These are phyloP conservation scores for Botryotinia convoluta DNA, from an alignment of 2,329 filamentous ascomycete genomes.

Conservation along the genomic window DNA sequence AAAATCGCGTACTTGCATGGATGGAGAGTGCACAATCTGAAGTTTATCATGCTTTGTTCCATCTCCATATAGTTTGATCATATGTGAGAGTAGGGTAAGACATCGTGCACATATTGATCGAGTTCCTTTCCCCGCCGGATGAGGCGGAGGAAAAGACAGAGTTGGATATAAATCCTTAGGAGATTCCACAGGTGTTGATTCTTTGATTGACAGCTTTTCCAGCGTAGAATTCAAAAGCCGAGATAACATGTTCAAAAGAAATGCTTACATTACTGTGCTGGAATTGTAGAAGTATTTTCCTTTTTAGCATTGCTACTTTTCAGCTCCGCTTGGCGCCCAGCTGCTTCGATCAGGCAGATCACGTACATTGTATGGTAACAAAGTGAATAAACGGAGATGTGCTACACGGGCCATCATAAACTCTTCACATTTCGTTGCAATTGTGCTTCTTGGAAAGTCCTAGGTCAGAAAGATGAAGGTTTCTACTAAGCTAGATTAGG, in stretches of 20 bases:
- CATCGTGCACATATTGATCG: conserved; percentile 2
- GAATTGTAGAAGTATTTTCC: neutral
- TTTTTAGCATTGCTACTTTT: neutral
- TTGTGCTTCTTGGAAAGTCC: neutral
- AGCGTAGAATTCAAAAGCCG: neutral
- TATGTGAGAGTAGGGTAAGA: neutral
- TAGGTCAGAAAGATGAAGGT: neutral
- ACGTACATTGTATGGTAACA: neutral
- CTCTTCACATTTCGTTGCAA: neutral
- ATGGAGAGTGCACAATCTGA: neutral
- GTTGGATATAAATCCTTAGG: neutral
- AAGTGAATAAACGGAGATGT: neutral
- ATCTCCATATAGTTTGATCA: neutral
- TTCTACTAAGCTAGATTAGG: neutral
- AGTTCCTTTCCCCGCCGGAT: neutral
- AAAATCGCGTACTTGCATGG: neutral
- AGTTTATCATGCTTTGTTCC: neutral
- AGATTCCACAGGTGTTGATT: neutral
- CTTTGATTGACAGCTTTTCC: neutral
- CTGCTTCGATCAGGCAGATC: neutral
- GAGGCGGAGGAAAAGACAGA: neutral
- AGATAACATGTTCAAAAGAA: neutral
- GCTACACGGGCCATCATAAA: neutral
- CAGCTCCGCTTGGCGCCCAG: neutral
- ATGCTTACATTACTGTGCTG: neutral